Conservation (phyloP, 768 basidiomycete genomes). For the Calocera viscosa region DNA sequence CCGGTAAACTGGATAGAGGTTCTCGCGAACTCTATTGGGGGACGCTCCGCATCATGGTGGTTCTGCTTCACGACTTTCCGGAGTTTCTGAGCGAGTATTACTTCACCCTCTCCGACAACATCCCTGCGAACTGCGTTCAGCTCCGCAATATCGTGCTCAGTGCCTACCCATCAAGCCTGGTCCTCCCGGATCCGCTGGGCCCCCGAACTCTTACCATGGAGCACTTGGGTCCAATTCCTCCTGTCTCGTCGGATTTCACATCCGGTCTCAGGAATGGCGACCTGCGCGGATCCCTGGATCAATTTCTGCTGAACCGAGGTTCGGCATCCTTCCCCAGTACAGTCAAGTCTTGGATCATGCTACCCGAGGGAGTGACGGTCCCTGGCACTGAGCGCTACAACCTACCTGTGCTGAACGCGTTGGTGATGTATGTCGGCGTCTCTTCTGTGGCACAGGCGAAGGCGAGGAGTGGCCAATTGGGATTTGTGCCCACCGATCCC, state of each 20-base stretch:
- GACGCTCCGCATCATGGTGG: slow-evolving; percentile 76
- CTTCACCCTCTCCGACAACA: slow-evolving; percentile 86
- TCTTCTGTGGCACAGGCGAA: slow-evolving; percentile 83
- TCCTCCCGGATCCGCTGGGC: slow-evolving; percentile 64
- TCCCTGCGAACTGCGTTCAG: slow-evolving; percentile 87
- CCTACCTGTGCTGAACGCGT: slow-evolving; percentile 76
- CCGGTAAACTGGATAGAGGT: slow-evolving; percentile 64
- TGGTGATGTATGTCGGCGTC: slow-evolving; percentile 94
- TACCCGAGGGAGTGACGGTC: slow-evolving; percentile 35
- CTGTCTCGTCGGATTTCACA: slow-evolving; percentile 82
- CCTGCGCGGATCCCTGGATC: slow-evolving; percentile 66
- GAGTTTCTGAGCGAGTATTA: slow-evolving; percentile 96
- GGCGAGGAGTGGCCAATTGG: slow-evolving; percentile 63
- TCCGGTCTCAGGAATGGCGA: slow-evolving; percentile 69
- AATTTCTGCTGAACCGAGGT: slow-evolving; percentile 68
- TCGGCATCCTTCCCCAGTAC: slow-evolving; percentile 58
- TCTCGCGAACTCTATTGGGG: slow-evolving; percentile 84
- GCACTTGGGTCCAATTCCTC: slow-evolving; percentile 76
- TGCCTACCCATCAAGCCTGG: slow-evolving; percentile 74
- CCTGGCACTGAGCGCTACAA: slow-evolving; percentile 57
- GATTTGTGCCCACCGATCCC: slow-evolving; percentile 71
- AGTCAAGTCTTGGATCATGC: slow-evolving; percentile 62
- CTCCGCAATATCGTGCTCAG: slow-evolving; percentile 92
- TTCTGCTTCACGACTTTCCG: slow-evolving; percentile 96
- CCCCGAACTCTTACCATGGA: slow-evolving; percentile 20